These are phyloP conservation scores for Curvularia hawaiiensis DNA, from an alignment of 2,329 filamentous ascomycete genomes.

Conservation along the genomic window DNA sequence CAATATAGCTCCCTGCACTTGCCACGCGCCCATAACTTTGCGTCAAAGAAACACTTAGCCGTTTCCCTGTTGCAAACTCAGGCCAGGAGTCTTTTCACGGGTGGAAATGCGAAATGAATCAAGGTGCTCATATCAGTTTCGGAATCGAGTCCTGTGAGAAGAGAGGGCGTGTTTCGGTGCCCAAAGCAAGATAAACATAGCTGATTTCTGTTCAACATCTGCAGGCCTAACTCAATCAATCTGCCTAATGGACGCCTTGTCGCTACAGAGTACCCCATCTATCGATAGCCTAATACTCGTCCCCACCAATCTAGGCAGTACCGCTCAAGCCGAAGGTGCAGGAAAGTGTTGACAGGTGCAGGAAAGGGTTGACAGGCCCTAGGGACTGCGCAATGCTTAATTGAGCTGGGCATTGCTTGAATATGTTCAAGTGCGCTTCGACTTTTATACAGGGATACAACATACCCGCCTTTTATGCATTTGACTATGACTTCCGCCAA, in stretches of 20 bases:
- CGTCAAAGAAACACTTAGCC: background rate
- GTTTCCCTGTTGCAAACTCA: background rate
- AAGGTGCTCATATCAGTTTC: background rate
- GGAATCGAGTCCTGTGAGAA: background rate
- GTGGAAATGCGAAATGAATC: background rate
- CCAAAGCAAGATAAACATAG: background rate
- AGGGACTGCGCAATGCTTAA: background rate
- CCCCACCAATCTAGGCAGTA: background rate
- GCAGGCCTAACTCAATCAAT: too few species aligned
- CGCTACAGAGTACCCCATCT: background rate
- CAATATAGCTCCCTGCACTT: background rate
- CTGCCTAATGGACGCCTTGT: background rate
- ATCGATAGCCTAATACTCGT: background rate
- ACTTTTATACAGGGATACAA: background rate
- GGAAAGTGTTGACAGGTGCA: too few species aligned
- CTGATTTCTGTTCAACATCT: background rate
- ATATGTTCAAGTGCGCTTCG: background rate
- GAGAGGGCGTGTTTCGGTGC: background rate
- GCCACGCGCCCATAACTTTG: background rate
- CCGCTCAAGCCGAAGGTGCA: background rate
- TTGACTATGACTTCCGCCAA: slow-evolving; percentile 5
- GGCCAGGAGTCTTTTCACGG: background rate
- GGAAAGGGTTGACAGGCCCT: too few species aligned
- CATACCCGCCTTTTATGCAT: background rate
- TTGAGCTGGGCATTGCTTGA: slow-evolving; percentile 5